Base-by-base conservation (phyloP, 495 filamentous ascomycete genomes). In the Xylaria venustula region DNA sequence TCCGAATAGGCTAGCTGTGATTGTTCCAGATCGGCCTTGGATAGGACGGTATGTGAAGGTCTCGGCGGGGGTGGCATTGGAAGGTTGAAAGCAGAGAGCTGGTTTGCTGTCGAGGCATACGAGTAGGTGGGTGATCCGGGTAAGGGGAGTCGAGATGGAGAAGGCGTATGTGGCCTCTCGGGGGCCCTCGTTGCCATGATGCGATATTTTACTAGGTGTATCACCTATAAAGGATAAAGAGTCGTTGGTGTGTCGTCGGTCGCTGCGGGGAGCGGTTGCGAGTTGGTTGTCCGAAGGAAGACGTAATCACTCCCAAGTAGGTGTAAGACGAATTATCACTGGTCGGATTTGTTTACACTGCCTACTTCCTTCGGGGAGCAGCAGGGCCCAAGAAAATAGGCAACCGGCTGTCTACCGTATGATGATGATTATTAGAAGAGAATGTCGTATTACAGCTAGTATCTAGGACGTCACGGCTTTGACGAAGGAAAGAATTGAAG, bases 1-100 rank as follows among this genome's bases (percentile, higher is more conserved):
- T 85, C 80, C n/a, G 83, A 73, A 65, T 88, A 88, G 40, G 85
- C 84, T 20, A 70, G 66, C 63, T 86, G 84, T 0, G 83, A 87
- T 48, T 75, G 69, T 53, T 84, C 83, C 60, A 88, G 81, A 67
- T 88, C 85, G 67, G 75, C 65, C 64, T 85, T 84, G 50, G 83
- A 80, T 49, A 88, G 78, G 56, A 87, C 79, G 61, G 82, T 73
- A 62, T 85, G 79, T 11, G 79, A 68, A 19, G 82, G 75, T 19
- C 74, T 75, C 0, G 85, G 85, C 7, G 83, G 80, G 0, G 83
- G 85, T 8, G 83, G 82, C 7, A 82, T 73, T 0, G 84, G 85
- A 11, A 88, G 71, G 67, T 83, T 83, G 70, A 79, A 81, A 17
- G 80, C 72, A 17, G 82, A 81, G 30, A 83, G 71, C 22, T 80